These are phyloP conservation scores for Gossypium schwendimanii DNA, from an alignment of 441 rosid species.

Conservation along the genomic window DNA sequence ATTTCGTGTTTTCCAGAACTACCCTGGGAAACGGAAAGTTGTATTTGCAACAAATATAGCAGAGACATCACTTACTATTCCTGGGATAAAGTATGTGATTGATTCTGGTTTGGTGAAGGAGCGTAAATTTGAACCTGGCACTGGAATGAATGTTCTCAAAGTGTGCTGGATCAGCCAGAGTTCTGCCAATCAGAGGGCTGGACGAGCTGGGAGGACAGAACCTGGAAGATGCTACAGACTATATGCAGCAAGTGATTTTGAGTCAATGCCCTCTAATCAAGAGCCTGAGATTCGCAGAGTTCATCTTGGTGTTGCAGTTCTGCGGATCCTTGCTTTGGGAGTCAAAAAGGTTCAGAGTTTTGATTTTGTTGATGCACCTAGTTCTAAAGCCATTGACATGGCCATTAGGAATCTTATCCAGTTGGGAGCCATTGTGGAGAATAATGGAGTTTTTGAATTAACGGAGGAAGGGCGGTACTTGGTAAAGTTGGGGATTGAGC, in stretches of 20 bases:
- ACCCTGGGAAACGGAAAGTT: conserved; percentile 65
- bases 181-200: conserved; percentile 89
- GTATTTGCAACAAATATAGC: conserved; percentile 86
- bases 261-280: conserved; percentile 52
- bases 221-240: conserved; percentile 84
- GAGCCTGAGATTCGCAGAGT: conserved; percentile 88
- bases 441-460: conserved; percentile 42
- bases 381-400: conserved; percentile 56
- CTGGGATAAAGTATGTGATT: conserved; percentile 78
- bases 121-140: conserved; percentile 58
- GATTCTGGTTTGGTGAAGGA: conserved; percentile 85
- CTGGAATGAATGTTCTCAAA: conserved; percentile 76
- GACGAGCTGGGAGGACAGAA: conserved; percentile 94
- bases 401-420: conserved; percentile 71
- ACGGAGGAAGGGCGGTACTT: conserved; percentile 51
- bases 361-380: conserved; percentile 86
- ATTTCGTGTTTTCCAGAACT: conserved; percentile 46
- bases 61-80: conserved; percentile 87
- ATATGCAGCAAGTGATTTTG: conserved; percentile 45
- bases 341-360: conserved; percentile 47
- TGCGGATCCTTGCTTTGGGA: conserved; percentile 78
- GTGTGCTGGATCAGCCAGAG: conserved; percentile 71
- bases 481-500: conserved; percentile 86
- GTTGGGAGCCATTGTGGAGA: conserved; percentile 55
- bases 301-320: conserved; percentile 81